Evolutionary conservation across 2,329 filamentous ascomycete genomes (phyloP).

Genomic region (Arachnopeziza araneosa): DNA sequence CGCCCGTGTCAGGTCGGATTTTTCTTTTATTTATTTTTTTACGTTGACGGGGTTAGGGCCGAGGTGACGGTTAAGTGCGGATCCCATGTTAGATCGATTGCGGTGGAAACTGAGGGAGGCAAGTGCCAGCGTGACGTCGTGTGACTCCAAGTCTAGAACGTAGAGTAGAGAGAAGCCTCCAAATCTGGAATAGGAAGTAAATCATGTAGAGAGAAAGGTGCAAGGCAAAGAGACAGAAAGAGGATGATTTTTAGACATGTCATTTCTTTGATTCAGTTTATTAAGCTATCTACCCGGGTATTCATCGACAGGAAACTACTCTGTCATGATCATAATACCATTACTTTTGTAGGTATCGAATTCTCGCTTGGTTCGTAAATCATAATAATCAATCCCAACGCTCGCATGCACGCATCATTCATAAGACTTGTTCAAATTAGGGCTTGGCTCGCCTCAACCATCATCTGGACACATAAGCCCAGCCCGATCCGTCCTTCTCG

Average conservation of each 20-base stretch:
- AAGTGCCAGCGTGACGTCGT: background rate
- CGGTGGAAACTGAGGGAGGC: too few species aligned
- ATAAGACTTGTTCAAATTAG: background rate
- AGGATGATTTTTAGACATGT: background rate
- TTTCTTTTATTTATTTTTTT: background rate
- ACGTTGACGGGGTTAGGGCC: too few species aligned
- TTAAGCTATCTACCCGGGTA: constrained; percentile 15
- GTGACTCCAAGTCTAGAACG: background rate
- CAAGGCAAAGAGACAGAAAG: too few species aligned
- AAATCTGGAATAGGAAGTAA: background rate
- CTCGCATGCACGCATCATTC: background rate
- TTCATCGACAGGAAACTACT: constrained; percentile 16
- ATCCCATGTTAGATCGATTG: background rate
- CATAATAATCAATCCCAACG: constrained; percentile 8
- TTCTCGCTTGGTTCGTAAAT: constrained; percentile 8
- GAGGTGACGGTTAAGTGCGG: background rate
- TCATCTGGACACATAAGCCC: background rate
- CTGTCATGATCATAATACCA: constrained; percentile 10
- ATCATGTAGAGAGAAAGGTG: too few species aligned
- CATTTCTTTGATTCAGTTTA: constrained; percentile 1
- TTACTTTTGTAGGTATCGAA: constrained; percentile 5
- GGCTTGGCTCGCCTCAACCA: too few species aligned
- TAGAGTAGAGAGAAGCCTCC: too few species aligned
- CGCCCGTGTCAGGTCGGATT: background rate
- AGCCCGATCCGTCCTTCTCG: background rate